Evolutionary conservation across 2,329 filamentous ascomycete genomes (phyloP), one percentile per base, ranked within the genome.

Genomic region (Orbilia oligospora): DNA sequence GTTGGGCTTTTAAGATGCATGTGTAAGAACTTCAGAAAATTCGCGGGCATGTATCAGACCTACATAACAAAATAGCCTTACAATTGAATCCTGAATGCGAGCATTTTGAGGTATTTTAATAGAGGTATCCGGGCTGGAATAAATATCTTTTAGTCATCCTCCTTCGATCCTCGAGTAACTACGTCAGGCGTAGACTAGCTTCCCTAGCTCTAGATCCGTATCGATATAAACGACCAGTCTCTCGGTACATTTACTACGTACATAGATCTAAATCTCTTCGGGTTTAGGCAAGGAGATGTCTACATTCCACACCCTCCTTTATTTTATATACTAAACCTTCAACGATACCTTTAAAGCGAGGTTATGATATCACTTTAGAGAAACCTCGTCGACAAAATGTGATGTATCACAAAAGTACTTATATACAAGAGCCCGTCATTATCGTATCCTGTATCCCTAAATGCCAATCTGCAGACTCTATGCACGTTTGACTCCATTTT

Each of bases 401-500:
- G 53, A 58, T 10, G 18, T 36, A 36, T 58, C 53, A 22, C 20
- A 38, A 58, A 55, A 22, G 53, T 38, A 58, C 18, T 6, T 16
- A 14, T 20, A 8, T 58, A n/a, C 22, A 10, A 9, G 4, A 38
- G 3, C 0, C 20, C 8, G 14, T 36, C 51, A 10, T 46, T 16
- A 55, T 33, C 16, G 10, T 33, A 5, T 55, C 16, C 44, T 51
- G 10, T 24, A 24, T 20, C 16, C 24, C 18, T 33, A 33, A 33
- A 33, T n/a, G 14, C 6, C 16, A 1, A 18, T 55, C 22, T 55
- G 51, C 51, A 55, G 5, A 18, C 24, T 30, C 12, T 61, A 61
- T 61, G 56, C 56, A 61, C 9, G 56, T 61, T 61, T 61, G 56
- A 61, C 56, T 44, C 10, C 12, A n/a, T n/a, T n/a, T 12, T 27